A percentile compares a stretch with the other conserved stretches of the same genome.
These are phyloP conservation scores for Pichia sp. DNA, from an alignment of 1,139 yeast genomes.

Conservation along the genomic window DNA sequence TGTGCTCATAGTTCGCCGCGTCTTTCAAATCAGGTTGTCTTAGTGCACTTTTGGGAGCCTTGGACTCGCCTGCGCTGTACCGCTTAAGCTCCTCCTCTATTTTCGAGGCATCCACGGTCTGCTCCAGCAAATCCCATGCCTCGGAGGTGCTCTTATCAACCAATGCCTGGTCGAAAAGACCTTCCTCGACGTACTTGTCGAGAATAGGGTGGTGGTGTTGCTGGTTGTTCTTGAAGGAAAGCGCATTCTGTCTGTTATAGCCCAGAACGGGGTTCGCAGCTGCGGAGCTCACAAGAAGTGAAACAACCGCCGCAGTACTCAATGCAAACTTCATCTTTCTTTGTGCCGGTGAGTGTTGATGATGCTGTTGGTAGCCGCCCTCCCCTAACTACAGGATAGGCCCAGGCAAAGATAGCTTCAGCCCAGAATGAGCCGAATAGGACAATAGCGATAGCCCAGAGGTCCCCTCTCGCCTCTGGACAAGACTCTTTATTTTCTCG, in stretches of 20 bases:
- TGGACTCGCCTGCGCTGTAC: neutral
- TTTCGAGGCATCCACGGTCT: constrained; percentile 2
- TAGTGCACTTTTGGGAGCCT: constrained; percentile 9
- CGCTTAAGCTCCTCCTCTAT: constrained; percentile 9
- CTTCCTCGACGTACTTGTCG: constrained; percentile 12
- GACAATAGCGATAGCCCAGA: neutral
- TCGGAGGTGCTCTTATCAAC: constrained; percentile 7
- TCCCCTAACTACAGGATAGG: too few relatives aligned
- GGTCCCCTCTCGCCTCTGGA: neutral
- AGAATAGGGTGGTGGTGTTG: constrained; percentile 8
- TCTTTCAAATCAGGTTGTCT: constrained; percentile 2
- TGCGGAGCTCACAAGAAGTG: neutral
- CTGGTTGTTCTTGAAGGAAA: neutral
- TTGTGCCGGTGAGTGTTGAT: neutral
- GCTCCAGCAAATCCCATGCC: constrained; percentile 15
- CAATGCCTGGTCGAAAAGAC: neutral
- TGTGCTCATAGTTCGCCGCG: constrained; percentile 1
- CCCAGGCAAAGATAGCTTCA: neutral
- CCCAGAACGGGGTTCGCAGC: constrained; percentile 11
- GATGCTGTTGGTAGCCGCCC: neutral
- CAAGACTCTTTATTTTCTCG: too few relatives aligned
- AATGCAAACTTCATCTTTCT: neutral
- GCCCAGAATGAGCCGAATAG: neutral
- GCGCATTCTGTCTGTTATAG: constrained; percentile 11
- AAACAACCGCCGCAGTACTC: neutral